Evolutionary conservation across 2,329 filamentous ascomycete genomes (phyloP), one percentile per base, ranked within the genome.

Genomic region (Calycina herbarum): DNA sequence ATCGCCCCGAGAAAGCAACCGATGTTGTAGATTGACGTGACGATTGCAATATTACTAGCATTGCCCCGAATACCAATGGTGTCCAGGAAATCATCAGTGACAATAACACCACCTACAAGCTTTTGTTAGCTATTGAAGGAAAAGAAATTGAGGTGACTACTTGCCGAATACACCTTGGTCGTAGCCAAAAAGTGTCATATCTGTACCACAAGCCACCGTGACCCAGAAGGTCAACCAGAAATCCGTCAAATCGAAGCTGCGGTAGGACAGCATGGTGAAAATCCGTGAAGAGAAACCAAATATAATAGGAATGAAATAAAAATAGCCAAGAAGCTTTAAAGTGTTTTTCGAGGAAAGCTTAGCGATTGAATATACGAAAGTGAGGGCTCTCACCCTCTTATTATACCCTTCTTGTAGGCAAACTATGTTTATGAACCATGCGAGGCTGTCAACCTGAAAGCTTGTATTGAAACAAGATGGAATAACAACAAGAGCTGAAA

Each of bases 1-100:
- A 83, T 68, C 31, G 81, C 80, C 6, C 78, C 78, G 0, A 72
- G 62, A 56, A 82, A 76, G 58, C 78, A 80, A 10, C 79, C 80
- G 1, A 82, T 69, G 66, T 80, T 79, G 71, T 82, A 82, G 58
- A 78, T 78, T 20, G 74, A 76, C 40, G 80, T 79, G 38, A 82
- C 79, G 62, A 80, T 79, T 1, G 79, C 80, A 33, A 77, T 75
- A 5, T 78, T 69, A 0, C 75, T 74, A 24, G 77, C 75, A 15
- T 72, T 72, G 1, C 79, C 79, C n/a, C 15, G 17, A 65, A 79
- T 67, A 31, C 76, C 65, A 42, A 82, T 79, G 1, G 77, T 74
- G 2, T 73, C 64, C 4, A 82, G 73, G 68, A 79, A 83, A 60
- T 83, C 77, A 15, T 78, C 70, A 42, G 80, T 82, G 10, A 80